Conservation (phyloP, 1,284 basidiomycete species). For the Singerocomus inundabilis region DNA sequence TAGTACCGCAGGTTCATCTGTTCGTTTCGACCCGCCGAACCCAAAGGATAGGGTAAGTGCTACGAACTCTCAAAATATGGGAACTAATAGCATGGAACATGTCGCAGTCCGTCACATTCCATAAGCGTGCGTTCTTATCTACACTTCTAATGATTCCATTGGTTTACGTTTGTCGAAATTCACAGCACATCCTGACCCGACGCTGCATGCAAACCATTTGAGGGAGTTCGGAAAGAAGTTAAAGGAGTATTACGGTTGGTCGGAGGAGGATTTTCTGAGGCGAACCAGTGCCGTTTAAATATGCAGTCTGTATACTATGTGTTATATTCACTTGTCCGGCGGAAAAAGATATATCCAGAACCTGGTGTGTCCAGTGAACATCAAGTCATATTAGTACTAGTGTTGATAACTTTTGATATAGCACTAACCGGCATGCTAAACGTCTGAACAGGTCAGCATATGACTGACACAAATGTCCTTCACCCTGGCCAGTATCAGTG, state of each 20-base stretch:
- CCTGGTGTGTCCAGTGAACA: too few relatives aligned
- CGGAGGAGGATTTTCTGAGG: constrained; percentile 52
- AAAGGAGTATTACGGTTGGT: constrained; percentile 68
- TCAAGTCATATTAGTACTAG: too few relatives aligned
- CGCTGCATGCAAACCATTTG: constrained; percentile 51
- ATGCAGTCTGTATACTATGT: not conserved
- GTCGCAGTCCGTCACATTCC: constrained; percentile 65
- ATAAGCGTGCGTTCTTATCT: constrained; percentile 58
- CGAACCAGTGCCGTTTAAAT: constrained; percentile 14
- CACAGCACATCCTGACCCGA: constrained; percentile 70
- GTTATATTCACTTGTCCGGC: not conserved
- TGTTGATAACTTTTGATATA: too few relatives aligned
- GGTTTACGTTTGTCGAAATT: constrained; percentile 3
- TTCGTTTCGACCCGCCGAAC: constrained; percentile 73
- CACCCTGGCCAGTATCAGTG: too few relatives aligned
- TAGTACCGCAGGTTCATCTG: constrained; percentile 76
- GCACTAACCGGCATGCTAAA: too few relatives aligned
- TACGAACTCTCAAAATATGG: not conserved
- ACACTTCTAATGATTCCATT: not conserved
- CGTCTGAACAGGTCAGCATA: too few relatives aligned
- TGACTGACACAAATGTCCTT: too few relatives aligned
- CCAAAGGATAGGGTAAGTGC: constrained; percentile 50
- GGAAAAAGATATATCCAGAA: too few relatives aligned
- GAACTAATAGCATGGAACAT: constrained; percentile 6
- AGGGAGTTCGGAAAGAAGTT: constrained; percentile 57